Percentiles rank a stretch among this genome's conserved stretches.
Evolutionary conservation across 768 basidiomycete species (phyloP).

Genomic region (Psilocybe subaeruginosa): DNA sequence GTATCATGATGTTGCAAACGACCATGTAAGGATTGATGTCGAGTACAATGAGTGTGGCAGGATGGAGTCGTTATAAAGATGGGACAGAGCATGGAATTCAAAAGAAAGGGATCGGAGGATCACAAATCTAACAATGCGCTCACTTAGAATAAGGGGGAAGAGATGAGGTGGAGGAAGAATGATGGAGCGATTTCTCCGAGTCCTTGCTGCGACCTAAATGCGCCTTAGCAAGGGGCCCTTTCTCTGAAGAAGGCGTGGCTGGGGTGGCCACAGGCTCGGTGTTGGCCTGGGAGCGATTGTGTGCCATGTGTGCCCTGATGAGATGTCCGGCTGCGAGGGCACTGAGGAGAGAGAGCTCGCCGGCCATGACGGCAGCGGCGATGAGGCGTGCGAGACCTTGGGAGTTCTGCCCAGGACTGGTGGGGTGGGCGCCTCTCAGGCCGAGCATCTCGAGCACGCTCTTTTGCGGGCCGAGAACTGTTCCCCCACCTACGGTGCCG

Average conservation of each 20-base stretch:
- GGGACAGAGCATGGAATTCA: no score
- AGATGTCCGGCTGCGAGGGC: not conserved
- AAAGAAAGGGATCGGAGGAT: no score
- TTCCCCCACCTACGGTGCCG: not conserved
- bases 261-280: not conserved
- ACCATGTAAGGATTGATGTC: no score
- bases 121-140: not conserved
- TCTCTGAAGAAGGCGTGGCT: not conserved
- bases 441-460: constrained; percentile 1
- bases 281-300: not conserved
- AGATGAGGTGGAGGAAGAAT: not conserved
- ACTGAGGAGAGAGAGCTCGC: not conserved
- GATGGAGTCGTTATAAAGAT: no score
- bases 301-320: constrained; percentile 1
- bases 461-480: not conserved
- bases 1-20: no score
- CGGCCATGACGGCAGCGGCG: not conserved
- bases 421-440: not conserved
- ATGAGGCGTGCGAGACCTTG: not conserved
- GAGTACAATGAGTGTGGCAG: no score
- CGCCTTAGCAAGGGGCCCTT: not conserved
- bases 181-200: not conserved
- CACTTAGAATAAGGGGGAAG: not conserved
- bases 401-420: not conserved
- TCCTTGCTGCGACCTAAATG: not conserved